Evolutionary conservation across 192 early-diverging fungal genomes (phyloP).

Genomic region (Rhizophagus clarus): DNA sequence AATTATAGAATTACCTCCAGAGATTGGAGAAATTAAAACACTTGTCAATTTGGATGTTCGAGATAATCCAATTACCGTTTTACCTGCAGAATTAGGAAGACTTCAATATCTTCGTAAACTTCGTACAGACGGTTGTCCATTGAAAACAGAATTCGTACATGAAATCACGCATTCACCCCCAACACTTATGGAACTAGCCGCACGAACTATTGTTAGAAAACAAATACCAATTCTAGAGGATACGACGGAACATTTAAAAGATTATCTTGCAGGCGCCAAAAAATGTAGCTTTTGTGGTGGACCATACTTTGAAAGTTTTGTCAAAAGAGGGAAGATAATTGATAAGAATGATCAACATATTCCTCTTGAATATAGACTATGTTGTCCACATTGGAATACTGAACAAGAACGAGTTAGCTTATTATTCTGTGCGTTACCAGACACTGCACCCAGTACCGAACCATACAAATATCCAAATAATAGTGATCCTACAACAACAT

Average conservation of each 20-base stretch:
- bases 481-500: not conserved
- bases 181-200: conserved; percentile 74
- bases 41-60: conserved; percentile 70
- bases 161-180: conserved; percentile 55
- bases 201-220: conserved; percentile 70
- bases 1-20: conserved; percentile 59
- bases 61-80: conserved; percentile 61
- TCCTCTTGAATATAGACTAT: conserved; percentile 72
- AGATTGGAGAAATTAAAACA: conserved; percentile 61
- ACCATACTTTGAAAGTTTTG: conserved; percentile 71
- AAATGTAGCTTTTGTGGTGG: conserved; percentile 78
- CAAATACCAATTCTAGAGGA: conserved; percentile 57
- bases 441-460: conserved; percentile 52
- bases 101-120: conserved; percentile 72
- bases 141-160: conserved; percentile 47
- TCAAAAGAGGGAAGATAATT: conserved; percentile 62
- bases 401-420: conserved; percentile 67
- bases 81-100: conserved; percentile 74
- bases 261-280: conserved; percentile 61
- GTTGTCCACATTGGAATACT: conserved; percentile 74
- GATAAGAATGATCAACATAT: conserved; percentile 58
- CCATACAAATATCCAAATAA: conserved; percentile 13
- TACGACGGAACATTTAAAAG: conserved; percentile 57
- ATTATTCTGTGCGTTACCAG: conserved; percentile 65
- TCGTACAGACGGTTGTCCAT: conserved; percentile 55